phyloP scores from a whole-genome alignment of 2,329 filamentous ascomycete species.

The Knoxdaviesia proteae region DNA sequence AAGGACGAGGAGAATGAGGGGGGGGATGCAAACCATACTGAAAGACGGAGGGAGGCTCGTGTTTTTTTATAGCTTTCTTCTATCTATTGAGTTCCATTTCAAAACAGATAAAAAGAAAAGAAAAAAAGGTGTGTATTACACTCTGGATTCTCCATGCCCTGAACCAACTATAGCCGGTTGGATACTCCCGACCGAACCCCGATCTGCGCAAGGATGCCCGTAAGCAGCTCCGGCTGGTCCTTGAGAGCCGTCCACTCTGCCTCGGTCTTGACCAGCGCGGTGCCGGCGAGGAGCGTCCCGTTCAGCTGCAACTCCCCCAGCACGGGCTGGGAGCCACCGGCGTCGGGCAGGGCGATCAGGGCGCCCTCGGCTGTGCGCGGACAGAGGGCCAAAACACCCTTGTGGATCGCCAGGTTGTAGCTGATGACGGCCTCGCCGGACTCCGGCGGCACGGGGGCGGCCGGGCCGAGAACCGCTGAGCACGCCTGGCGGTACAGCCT shows the following conservation, averaged over 20 bases:
- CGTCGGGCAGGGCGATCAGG: slow-evolving; percentile 10
- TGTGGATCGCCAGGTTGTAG: slow-evolving; percentile 43
- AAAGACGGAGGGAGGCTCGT: background rate
- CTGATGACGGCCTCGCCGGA: slow-evolving; percentile 30
- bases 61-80: background rate
- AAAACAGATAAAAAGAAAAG: no score
- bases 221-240: slow-evolving; percentile 10
- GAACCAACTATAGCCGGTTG: no score
- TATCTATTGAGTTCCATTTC: background rate
- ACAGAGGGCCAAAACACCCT: slow-evolving; percentile 27
- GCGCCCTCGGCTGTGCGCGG: slow-evolving; percentile 32
- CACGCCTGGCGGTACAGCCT: slow-evolving; percentile 24
- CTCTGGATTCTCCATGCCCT: no score
- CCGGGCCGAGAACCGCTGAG: slow-evolving; percentile 13
- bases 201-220: slow-evolving; percentile 9
- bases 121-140: no score
- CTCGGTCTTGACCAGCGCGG: slow-evolving; percentile 38
- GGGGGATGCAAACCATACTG: no score
- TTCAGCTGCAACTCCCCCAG: slow-evolving; percentile 30
- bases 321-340: slow-evolving; percentile 11
- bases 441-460: slow-evolving; percentile 7
- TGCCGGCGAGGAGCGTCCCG: slow-evolving; percentile 42
- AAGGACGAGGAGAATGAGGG: no score
- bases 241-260: slow-evolving; percentile 34
- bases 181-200: slow-evolving; percentile 8